These are phyloP conservation scores for Mycena citricolor DNA, from an alignment of 1,284 basidiomycete genomes.

Conservation along the genomic window DNA sequence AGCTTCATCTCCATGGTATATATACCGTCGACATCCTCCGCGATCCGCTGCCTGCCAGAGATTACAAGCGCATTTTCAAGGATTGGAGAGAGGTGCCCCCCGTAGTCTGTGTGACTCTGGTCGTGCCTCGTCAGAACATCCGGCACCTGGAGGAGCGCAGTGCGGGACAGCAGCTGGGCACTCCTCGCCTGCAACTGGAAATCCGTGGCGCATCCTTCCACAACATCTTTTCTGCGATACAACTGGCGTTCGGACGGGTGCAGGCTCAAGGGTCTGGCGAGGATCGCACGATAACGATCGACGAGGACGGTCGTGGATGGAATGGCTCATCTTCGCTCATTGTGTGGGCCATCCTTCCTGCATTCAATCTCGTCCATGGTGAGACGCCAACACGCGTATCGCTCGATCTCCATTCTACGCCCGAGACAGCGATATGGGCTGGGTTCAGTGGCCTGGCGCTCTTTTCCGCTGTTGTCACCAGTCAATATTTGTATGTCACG, in stretches of 20 bases:
- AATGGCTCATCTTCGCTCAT: slow-evolving; percentile 36
- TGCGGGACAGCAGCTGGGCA: slow-evolving; percentile 25
- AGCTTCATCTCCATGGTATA: slow-evolving; percentile 36
- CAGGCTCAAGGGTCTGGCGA: slow-evolving; percentile 24
- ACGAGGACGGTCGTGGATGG: slow-evolving; percentile 36
- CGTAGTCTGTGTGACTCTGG: slow-evolving; percentile 35
- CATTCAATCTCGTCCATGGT: slow-evolving; percentile 33
- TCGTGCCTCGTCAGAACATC: slow-evolving; percentile 33
- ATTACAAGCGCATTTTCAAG: slow-evolving; percentile 24
- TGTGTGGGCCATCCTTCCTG: slow-evolving; percentile 38
- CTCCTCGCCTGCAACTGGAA: slow-evolving; percentile 40
- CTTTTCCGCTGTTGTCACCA: slow-evolving; percentile 34
- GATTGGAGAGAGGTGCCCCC: slow-evolving; percentile 36
- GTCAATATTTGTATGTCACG: no score
- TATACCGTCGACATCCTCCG: slow-evolving; percentile 23
- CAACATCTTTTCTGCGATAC: slow-evolving; percentile 39
- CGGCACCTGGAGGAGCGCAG: slow-evolving; percentile 29
- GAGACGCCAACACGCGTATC: slow-evolving; percentile 23
- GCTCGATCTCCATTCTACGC: slow-evolving; percentile 33
- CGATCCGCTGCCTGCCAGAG: slow-evolving; percentile 10
- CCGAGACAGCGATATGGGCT: slow-evolving; percentile 18
- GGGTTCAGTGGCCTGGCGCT: slow-evolving; percentile 28
- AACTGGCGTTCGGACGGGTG: slow-evolving; percentile 37
- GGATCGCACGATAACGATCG: slow-evolving; percentile 27
- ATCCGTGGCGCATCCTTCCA: slow-evolving; percentile 25